phyloP scores from a whole-genome alignment of 371 early-diverging fungal species.

The Blastocladiella emersonii region DNA sequence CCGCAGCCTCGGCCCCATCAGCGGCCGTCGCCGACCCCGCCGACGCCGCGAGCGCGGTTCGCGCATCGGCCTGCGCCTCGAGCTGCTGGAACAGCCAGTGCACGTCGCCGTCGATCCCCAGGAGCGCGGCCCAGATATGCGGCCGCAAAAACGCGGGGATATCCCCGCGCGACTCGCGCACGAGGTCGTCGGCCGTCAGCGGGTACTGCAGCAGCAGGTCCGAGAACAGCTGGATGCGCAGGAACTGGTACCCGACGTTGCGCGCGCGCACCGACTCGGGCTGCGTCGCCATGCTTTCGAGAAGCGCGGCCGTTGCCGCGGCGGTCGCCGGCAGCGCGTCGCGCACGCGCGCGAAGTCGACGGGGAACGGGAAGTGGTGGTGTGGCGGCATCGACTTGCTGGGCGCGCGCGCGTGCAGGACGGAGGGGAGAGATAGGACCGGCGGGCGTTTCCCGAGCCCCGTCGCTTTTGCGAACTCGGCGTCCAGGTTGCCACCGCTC shows the following conservation, averaged over 20 bases:
- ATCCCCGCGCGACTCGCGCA: conserved; percentile 53
- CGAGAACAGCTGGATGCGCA: conserved; percentile 43
- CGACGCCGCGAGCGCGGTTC: no score
- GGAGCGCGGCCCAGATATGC: conserved; percentile 61
- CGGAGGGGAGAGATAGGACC: not conserved
- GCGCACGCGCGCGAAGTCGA: not conserved
- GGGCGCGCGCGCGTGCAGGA: not conserved
- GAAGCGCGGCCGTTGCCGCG: not conserved
- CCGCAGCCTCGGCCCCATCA: not conserved
- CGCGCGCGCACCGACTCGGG: conserved; percentile 48
- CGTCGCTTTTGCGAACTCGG: not conserved
- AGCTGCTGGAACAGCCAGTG: not conserved
- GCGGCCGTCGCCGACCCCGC: no score
- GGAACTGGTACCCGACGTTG: conserved; percentile 52
- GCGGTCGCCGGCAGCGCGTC: not conserved
- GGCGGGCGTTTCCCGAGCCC: not conserved
- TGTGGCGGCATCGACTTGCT: not conserved
- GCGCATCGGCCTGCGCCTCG: no score
- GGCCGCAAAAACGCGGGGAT: conserved; percentile 60
- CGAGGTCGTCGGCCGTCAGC: conserved; percentile 41
- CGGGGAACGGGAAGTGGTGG: not conserved
- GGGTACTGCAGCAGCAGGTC: conserved; percentile 54
- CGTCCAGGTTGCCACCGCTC: not conserved
- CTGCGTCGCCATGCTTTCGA: not conserved
- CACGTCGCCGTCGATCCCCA: conserved; percentile 44